Base-by-base conservation (phyloP, 352 stramenopile genomes). In the Globisporangium cystogenes region DNA sequence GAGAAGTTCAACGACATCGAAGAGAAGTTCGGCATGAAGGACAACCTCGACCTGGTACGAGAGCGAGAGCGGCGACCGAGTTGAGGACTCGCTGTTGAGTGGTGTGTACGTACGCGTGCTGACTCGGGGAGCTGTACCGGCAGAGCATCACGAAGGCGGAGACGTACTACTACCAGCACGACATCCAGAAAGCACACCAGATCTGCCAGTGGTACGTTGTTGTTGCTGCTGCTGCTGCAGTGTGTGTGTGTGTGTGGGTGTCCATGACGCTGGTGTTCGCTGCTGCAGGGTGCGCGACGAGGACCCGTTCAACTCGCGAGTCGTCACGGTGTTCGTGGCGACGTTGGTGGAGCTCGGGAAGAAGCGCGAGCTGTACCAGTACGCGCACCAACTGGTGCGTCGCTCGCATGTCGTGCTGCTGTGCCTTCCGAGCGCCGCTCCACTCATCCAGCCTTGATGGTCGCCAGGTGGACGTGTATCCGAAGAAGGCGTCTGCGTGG, bases 361-460 rank as follows among this genome's bases (percentile, higher is more conserved):
- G 47, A 98, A 98, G 61, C 86, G 89, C 33, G 80, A 97, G 36
- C 69, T 99, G 26, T 99, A 98, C 53, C 87, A 98, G 51, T 92
- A 97, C 37, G 96, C 95, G 1, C 96, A 99, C 65, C 80, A 97
- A 65, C 78, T 98, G 67, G 95, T 91, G 66, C 29, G 46, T 29
- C 27, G 37, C 1, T 42, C 3, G 37, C 14, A 6, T 11, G 0
- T 3, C 7, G 15, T 21, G 16, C 3, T 20, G 15, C 3, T 6
- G 16, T 20, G n/a, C n/a, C n/a, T n/a, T n/a, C n/a, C n/a, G n/a
- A n/a, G n/a, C n/a, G n/a, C n/a, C n/a, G n/a, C n/a, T n/a, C n/a
- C n/a, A n/a, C n/a, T n/a, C n/a, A n/a, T n/a, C n/a, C n/a, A n/a
- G n/a, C n/a, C n/a, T n/a, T n/a, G n/a, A n/a, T n/a, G 29, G 2